These are phyloP conservation scores for Melampsora americana DNA, from an alignment of 1,284 basidiomycete species.

Conservation along the genomic window DNA sequence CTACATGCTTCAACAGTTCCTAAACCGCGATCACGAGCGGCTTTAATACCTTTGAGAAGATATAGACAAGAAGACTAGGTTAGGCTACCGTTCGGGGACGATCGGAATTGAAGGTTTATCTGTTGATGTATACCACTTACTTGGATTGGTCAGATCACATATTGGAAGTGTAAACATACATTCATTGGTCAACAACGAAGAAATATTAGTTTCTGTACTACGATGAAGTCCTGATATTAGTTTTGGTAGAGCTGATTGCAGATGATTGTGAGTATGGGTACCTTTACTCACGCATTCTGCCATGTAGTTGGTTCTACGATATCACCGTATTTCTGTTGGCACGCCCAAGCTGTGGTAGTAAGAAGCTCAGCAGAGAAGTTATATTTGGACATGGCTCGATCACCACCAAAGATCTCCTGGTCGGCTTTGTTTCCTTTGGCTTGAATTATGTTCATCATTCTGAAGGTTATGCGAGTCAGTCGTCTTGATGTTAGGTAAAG, in stretches of 20 bases:
- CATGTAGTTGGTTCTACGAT: slow-evolving; percentile 30
- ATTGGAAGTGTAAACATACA: slow-evolving; percentile 43
- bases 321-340: slow-evolving; percentile 23
- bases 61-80: not conserved
- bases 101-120: not conserved
- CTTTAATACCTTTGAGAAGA: slow-evolving; percentile 13
- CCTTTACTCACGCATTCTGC: slow-evolving; percentile 22
- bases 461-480: not conserved
- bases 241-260: not conserved
- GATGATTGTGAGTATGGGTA: not conserved
- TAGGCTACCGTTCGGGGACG: not conserved
- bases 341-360: slow-evolving; percentile 35
- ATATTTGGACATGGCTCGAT: slow-evolving; percentile 20
- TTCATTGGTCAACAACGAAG: slow-evolving; percentile 27
- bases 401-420: slow-evolving; percentile 27
- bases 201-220: slow-evolving; percentile 27
- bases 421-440: slow-evolving; percentile 32
- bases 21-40: slow-evolving; percentile 26
- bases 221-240: not conserved
- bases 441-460: slow-evolving; percentile 43
- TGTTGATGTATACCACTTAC: not conserved
- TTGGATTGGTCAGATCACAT: slow-evolving; percentile 36
- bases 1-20: slow-evolving; percentile 38
- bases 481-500: not conserved
- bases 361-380: slow-evolving; percentile 22